Evolutionary conservation across 352 stramenopile species (phyloP).

Genomic region (Pythium volutum): DNA sequence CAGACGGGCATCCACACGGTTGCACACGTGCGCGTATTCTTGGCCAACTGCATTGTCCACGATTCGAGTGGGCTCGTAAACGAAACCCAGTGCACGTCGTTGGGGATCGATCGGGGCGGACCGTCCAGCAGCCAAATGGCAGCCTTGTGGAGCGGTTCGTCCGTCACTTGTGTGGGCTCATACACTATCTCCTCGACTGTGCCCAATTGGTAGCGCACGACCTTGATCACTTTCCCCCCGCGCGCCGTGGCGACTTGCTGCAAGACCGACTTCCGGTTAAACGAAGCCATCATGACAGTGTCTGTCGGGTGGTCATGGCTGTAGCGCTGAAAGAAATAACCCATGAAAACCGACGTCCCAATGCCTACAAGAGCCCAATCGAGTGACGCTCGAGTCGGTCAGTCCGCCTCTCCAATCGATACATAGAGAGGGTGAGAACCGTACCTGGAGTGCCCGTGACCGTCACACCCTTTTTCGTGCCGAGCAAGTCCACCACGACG

Average conservation of each 20-base stretch:
- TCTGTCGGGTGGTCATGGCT: not conserved
- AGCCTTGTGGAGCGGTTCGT: not conserved
- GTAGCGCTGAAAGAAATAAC: constrained; percentile 12
- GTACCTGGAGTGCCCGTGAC: constrained; percentile 6
- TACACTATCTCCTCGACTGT: not conserved
- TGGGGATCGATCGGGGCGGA: not conserved
- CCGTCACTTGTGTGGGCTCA: not conserved
- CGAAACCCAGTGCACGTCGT: not conserved
- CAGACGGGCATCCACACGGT: constrained; percentile 1
- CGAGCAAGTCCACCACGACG: not conserved
- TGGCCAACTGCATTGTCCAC: not conserved
- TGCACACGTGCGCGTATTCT: not conserved
- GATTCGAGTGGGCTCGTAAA: constrained; percentile 1
- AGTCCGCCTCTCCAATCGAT: no score
- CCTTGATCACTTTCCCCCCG: not conserved
- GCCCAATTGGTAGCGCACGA: not conserved
- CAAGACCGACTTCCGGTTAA: not conserved
- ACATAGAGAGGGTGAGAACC: not conserved
- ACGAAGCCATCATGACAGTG: not conserved
- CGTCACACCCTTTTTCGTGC: not conserved
- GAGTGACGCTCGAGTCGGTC: no score
- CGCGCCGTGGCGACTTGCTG: not conserved
- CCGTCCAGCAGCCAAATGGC: constrained; percentile 1
- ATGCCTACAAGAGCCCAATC: not conserved
- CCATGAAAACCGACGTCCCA: constrained; percentile 16